Conservation (phyloP, 441 rosid genomes). For the Erysimum cheiri region DNA sequence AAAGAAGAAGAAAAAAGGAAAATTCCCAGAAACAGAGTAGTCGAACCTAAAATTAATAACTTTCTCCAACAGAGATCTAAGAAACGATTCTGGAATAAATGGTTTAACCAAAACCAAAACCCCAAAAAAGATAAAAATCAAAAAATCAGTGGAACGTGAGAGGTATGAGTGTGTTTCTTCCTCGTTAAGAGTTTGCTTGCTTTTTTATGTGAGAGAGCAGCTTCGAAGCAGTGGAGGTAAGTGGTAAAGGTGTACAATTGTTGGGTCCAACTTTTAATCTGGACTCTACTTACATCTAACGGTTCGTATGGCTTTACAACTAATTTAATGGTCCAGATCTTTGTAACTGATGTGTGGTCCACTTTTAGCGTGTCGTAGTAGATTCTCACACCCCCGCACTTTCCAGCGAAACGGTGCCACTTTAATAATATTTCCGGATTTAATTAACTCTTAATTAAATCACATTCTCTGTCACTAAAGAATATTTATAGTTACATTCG, state of each 20-base stretch:
- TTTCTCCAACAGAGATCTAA: conserved; percentile 19
- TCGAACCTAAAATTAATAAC: neutral
- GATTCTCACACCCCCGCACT: conserved; percentile 1
- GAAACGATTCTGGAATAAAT: neutral
- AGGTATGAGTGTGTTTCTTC: conserved; percentile 40
- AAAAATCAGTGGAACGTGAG: neutral
- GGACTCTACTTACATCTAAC: conserved; percentile 41
- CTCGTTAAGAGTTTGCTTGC: conserved; percentile 41
- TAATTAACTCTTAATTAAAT: neutral
- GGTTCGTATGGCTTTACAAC: neutral
- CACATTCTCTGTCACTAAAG: conserved; percentile 31
- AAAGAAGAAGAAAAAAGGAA: neutral
- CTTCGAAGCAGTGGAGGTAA: conserved; percentile 38
- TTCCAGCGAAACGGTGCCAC: conserved; percentile 10
- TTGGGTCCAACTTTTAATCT: conserved; percentile 42
- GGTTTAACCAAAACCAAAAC: neutral
- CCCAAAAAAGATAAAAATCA: neutral
- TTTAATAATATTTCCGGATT: neutral
- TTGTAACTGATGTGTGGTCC: conserved; percentile 17
- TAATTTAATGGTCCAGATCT: conserved; percentile 38
- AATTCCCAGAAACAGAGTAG: conserved; percentile 29
- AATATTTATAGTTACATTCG: conserved; percentile 19
- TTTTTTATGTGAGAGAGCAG: conserved; percentile 16
- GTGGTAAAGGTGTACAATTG: conserved; percentile 26
- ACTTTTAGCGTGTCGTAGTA: conserved; percentile 2